Percentiles rank a stretch among this genome's conserved stretches.
phyloP scores from a whole-genome alignment of 768 basidiomycete genomes.

The Mycena kentingensis region DNA sequence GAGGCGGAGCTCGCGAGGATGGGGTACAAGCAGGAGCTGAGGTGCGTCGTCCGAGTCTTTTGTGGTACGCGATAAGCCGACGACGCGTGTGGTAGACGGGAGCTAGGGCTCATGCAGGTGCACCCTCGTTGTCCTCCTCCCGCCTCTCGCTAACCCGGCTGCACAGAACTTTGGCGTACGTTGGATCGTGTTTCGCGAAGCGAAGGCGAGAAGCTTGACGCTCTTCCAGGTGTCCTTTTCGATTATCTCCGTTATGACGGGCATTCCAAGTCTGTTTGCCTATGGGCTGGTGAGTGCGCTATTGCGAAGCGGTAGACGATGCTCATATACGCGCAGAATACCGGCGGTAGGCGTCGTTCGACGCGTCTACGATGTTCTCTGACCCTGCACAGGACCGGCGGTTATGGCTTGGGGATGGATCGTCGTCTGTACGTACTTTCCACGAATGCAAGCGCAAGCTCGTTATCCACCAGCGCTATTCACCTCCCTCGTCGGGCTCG shows the following conservation, averaged over 20 bases:
- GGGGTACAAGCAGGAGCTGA: conserved; percentile 74
- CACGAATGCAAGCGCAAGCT: not conserved
- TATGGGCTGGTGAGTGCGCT: conserved; percentile 62
- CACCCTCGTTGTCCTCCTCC: conserved; percentile 16
- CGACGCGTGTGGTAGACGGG: conserved; percentile 45
- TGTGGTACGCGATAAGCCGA: not conserved
- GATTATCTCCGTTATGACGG: conserved; percentile 76
- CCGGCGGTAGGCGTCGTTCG: conserved; percentile 40
- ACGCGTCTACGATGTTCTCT: not conserved
- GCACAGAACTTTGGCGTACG: conserved; percentile 65
- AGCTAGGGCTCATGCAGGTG: conserved; percentile 64
- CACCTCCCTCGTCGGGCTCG: conserved; percentile 70
- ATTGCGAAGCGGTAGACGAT: not conserved
- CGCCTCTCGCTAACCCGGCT: conserved; percentile 12
- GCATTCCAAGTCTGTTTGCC: conserved; percentile 66
- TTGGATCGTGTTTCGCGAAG: conserved; percentile 11
- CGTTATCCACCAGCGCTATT: conserved; percentile 49
- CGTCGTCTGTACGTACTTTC: conserved; percentile 51
- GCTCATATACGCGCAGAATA: conserved; percentile 46
- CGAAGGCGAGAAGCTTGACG: not conserved
- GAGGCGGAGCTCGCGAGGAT: conserved; percentile 66
- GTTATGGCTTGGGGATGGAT: conserved; percentile 81
- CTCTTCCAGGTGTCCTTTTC: conserved; percentile 58
- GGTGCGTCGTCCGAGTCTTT: conserved; percentile 37
- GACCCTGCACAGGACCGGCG: conserved; percentile 48